A percentile compares a stretch with the other conserved stretches of the same genome.
Conservation (phyloP, 2,329 filamentous ascomycete genomes). For the Proliferodiscus dingleyae region DNA sequence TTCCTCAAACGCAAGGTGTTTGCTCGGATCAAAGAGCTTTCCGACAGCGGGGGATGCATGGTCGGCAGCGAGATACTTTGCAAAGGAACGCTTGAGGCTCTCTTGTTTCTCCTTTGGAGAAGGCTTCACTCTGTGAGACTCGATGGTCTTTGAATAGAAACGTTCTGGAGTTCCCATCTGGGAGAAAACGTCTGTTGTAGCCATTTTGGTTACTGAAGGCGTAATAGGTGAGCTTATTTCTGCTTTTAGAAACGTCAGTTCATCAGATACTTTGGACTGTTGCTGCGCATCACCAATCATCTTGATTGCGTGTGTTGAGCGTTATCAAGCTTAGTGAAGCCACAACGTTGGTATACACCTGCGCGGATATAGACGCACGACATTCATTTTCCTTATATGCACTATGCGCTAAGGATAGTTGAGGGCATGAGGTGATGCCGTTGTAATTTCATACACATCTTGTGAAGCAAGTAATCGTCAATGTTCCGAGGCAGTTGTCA, state of each 20-base stretch:
- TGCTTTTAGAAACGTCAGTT: neutral
- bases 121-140: slow-evolving; percentile 21
- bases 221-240: neutral
- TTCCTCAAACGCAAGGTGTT: slow-evolving; percentile 50
- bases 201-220: slow-evolving; percentile 18
- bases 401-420: no score
- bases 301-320: no score
- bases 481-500: no score
- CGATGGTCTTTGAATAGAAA: slow-evolving; percentile 23
- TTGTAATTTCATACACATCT: no score
- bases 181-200: slow-evolving; percentile 22
- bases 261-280: neutral
- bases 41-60: slow-evolving; percentile 22
- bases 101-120: slow-evolving; percentile 28
- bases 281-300: no score
- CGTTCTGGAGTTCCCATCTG: slow-evolving; percentile 22
- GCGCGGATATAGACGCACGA: no score
- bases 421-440: no score
- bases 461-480: no score
- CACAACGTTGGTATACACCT: no score
- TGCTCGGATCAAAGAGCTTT: slow-evolving; percentile 46
- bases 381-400: no score
- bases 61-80: slow-evolving; percentile 29
- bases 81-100: slow-evolving; percentile 30
- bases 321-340: no score